Conservation (phyloP, 2,329 filamentous ascomycete species). For the Microcera coccophila region DNA sequence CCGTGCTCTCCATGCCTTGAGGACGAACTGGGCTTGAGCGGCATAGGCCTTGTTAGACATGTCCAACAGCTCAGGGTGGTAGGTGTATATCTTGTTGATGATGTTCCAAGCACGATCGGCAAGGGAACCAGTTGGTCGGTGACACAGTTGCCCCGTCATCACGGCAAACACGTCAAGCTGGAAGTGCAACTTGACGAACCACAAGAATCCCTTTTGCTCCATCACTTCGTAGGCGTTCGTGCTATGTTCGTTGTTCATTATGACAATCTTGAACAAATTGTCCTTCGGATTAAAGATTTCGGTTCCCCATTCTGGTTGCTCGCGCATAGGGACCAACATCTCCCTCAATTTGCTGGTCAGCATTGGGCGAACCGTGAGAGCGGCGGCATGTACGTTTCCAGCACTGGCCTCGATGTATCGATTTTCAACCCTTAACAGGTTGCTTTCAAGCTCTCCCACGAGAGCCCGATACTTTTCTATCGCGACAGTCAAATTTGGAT, state of each 20-base stretch:
- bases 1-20: conserved; percentile 52
- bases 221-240: conserved; percentile 42
- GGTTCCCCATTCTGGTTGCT: conserved; percentile 47
- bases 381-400: conserved; percentile 50
- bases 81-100: conserved; percentile 44
- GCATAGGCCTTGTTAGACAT: conserved; percentile 42
- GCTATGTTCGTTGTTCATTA: conserved; percentile 48
- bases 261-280: conserved; percentile 52
- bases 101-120: conserved; percentile 52
- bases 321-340: conserved; percentile 44
- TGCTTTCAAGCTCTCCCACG: conserved; percentile 41
- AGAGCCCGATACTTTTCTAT: conserved; percentile 42
- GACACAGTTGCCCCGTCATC: conserved; percentile 51
- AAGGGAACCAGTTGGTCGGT: conserved; percentile 45
- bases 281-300: conserved; percentile 49
- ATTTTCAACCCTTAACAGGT: conserved; percentile 44
- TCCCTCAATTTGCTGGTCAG: conserved; percentile 48
- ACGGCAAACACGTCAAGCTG: conserved; percentile 55
- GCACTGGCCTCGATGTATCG: conserved; percentile 50
- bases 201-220: conserved; percentile 47
- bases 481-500: conserved; percentile 19
- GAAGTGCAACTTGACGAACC: conserved; percentile 54
- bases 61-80: conserved; percentile 50
- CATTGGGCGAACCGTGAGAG: conserved; percentile 44
- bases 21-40: conserved; percentile 44